Base-by-base conservation (phyloP, 225 moss, liverwort and hornwort species). In the Antitrichia curtipendula region DNA sequence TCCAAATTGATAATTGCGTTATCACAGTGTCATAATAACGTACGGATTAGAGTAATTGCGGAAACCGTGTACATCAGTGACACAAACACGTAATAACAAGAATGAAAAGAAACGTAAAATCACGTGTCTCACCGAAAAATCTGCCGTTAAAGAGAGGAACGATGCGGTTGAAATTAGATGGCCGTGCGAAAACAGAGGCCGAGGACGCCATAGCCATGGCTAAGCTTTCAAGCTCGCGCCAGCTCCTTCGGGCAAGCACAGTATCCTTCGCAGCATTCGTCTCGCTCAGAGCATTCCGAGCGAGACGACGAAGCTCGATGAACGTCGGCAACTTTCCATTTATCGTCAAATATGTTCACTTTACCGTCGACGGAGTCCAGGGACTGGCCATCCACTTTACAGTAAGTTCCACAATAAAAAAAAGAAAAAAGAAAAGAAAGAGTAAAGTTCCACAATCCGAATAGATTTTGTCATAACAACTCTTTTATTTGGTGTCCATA, bases 121-220 rank as follows among this genome's bases (percentile, higher is more conserved):
- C 32, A 14, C 49, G 9, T 43, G n/a, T 32, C 71, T 80, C 54
- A 91, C 88, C 53, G 8, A 80, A 80, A 36, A 86, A 29, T 74
- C 31, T 74, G 59, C 52, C 52, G 57, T 43, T 52, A 56, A 77
- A 66, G 84, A 83, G 61, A 74, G 88, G 87, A 45, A 29, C 23
- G 41, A 71, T 43, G 82, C 88, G 86, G 45, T 43, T 75, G 70
- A 89, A 71, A 49, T 70, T 82, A 41, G 85, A 66, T 29, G 89
- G 74, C 47, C 92, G 78, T 22, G 78, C 40, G 18, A 84, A 66
- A 81, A 84, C 86, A 40, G 82, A 64, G 29, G 59, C 64, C 49
- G 91, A 86, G 85, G 90, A 78, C 74, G 88, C 91, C 93, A 90
- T 89, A 61, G 88, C 86, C 81, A 88, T 87, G 43, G 78, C 84